A percentile compares a stretch with the other conserved stretches of the same genome.
Evolutionary conservation across 371 early-diverging fungal species (phyloP).

Genomic region (Rhizopus sp.): DNA sequence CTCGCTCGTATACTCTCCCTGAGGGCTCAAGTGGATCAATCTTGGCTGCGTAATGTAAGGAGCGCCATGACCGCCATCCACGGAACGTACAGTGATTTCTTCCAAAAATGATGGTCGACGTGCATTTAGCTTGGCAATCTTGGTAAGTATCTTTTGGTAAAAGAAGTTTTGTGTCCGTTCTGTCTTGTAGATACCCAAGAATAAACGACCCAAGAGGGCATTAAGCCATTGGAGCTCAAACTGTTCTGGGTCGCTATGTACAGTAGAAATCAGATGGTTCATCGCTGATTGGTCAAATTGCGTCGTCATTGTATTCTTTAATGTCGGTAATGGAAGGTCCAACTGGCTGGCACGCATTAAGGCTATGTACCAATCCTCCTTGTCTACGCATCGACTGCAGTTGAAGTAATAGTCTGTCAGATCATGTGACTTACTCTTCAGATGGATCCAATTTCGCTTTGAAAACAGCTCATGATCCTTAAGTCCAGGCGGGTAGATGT

Average conservation of each 20-base stretch:
- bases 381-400: slow-evolving; percentile 65
- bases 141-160: slow-evolving; percentile 63
- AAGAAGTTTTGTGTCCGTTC: slow-evolving; percentile 58
- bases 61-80: slow-evolving; percentile 77
- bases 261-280: slow-evolving; percentile 49
- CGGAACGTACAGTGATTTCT: slow-evolving; percentile 74
- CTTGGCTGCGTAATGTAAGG: slow-evolving; percentile 81
- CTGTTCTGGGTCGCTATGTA: slow-evolving; percentile 58
- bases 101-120: slow-evolving; percentile 75
- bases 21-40: slow-evolving; percentile 62
- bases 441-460: slow-evolving; percentile 52
- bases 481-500: slow-evolving; percentile 64
- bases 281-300: slow-evolving; percentile 59
- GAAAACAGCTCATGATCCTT: slow-evolving; percentile 64
- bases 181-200: slow-evolving; percentile 74
- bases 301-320: slow-evolving; percentile 22
- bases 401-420: slow-evolving; percentile 50
- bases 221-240: slow-evolving; percentile 83
- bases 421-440: slow-evolving; percentile 26
- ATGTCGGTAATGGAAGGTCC: slow-evolving; percentile 17
- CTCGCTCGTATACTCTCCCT: slow-evolving; percentile 76
- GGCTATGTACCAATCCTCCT: slow-evolving; percentile 89
- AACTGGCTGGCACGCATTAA: slow-evolving; percentile 46
- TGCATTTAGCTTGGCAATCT: slow-evolving; percentile 68
- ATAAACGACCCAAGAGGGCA: slow-evolving; percentile 81